A percentile compares a stretch with the other conserved stretches of the same genome.
phyloP scores from a whole-genome alignment of 805 yeast genomes.

The Candida qinlingensis region DNA sequence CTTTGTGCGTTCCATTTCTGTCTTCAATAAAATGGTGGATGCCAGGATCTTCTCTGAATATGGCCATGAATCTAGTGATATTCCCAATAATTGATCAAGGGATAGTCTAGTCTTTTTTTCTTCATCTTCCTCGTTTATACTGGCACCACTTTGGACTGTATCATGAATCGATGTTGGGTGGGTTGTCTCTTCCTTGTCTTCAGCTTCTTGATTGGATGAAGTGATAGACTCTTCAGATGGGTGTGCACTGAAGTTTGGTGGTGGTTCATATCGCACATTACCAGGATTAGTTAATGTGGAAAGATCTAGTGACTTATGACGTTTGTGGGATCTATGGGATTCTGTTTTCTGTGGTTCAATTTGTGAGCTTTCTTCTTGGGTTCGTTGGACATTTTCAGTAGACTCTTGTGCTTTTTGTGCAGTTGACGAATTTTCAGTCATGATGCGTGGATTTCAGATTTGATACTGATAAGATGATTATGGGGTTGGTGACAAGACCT shows the following conservation, averaged over 20 bases:
- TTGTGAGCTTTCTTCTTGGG: background rate
- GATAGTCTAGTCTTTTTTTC: background rate
- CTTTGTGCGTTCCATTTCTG: slow-evolving; percentile 37
- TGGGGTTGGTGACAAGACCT: too few relatives aligned
- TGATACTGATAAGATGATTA: too few relatives aligned
- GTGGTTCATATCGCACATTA: background rate
- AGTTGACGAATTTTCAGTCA: too few relatives aligned
- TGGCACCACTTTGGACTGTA: background rate
- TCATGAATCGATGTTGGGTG: background rate
- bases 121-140: background rate
- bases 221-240: background rate
- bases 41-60: slow-evolving; percentile 33
- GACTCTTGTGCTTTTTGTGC: too few relatives aligned
- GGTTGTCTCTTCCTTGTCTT: background rate
- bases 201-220: background rate
- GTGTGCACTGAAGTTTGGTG: background rate
- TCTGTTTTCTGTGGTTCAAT: background rate
- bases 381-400: too few relatives aligned
- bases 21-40: slow-evolving; percentile 30
- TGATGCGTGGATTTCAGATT: too few relatives aligned
- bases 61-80: slow-evolving; percentile 27
- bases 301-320: slow-evolving; percentile 13
- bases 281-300: slow-evolving; percentile 1
- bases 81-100: slow-evolving; percentile 5
- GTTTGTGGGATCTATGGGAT: slow-evolving; percentile 10